Evolutionary conservation across 352 stramenopile genomes (phyloP).

Genomic region (Pythium volutum): DNA sequence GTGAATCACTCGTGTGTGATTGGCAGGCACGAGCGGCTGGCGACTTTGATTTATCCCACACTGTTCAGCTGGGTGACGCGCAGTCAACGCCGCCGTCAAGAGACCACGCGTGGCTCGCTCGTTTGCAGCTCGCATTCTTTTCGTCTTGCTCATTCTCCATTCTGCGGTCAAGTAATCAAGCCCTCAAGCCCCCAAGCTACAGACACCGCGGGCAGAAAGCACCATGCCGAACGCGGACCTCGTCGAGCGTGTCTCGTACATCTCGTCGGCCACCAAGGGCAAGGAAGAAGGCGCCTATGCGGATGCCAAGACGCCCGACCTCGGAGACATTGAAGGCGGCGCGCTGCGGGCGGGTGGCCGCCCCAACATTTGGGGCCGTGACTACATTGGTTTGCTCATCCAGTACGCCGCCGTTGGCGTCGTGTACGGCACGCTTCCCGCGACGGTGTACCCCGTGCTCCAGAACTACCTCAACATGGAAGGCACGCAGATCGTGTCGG

Average conservation of each 20-base stretch:
- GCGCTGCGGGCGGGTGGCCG: background rate
- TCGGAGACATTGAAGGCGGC: background rate
- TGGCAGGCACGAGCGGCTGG: background rate
- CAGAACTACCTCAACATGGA: background rate
- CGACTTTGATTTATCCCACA: background rate
- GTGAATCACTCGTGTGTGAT: background rate
- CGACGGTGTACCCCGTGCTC: background rate
- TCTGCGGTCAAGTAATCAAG: background rate
- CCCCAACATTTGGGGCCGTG: conserved; percentile 1
- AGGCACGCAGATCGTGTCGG: background rate
- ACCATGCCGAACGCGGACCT: conserved; percentile 1
- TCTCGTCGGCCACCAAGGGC: conserved; percentile 4
- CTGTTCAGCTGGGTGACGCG: too few species aligned
- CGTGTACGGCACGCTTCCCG: background rate
- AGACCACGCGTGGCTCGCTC: background rate
- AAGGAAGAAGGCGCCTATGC: conserved; percentile 5
- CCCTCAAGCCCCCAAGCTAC: background rate
- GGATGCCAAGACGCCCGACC: background rate
- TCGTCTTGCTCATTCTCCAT: conserved; percentile 2
- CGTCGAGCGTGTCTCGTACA: conserved; percentile 1
- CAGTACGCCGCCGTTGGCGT: background rate
- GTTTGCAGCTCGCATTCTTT: background rate
- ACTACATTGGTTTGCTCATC: background rate
- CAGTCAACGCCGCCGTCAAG: too few species aligned
- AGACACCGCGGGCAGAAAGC: background rate